phyloP scores from a whole-genome alignment of 345 rosid genomes.

The Salix koriyanagi region DNA sequence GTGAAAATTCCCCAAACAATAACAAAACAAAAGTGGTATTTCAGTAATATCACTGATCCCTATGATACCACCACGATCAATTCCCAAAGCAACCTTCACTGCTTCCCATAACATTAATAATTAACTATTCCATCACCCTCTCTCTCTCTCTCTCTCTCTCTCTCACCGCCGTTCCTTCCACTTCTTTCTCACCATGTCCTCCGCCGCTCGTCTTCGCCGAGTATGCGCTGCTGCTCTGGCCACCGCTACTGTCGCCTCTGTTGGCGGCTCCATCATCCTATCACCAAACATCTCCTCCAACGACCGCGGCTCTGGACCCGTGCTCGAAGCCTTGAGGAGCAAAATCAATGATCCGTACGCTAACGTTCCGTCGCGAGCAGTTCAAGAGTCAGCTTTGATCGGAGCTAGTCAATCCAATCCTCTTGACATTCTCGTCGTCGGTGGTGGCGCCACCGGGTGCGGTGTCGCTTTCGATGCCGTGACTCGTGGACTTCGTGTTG shows the following conservation, averaged over 20 bases:
- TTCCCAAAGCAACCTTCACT: slow-evolving; percentile 26
- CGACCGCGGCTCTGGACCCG: slow-evolving; percentile 44
- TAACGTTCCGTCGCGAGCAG: slow-evolving; percentile 63
- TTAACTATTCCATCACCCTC: background rate
- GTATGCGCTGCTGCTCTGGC: slow-evolving; percentile 17
- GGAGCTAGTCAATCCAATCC: slow-evolving; percentile 54
- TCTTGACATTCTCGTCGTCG: slow-evolving; percentile 80
- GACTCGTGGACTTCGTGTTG: slow-evolving; percentile 87
- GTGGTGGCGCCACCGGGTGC: slow-evolving; percentile 97
- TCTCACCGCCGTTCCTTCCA: slow-evolving; percentile 5
- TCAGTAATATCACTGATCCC: background rate
- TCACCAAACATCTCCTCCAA: slow-evolving; percentile 42
- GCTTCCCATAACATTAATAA: slow-evolving; percentile 8
- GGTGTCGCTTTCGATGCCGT: slow-evolving; percentile 95
- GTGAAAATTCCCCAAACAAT: background rate
- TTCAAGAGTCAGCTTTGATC: slow-evolving; percentile 58
- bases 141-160: slow-evolving; percentile 6
- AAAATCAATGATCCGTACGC: slow-evolving; percentile 48
- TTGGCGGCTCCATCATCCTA: slow-evolving; percentile 30
- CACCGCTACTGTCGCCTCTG: slow-evolving; percentile 36
- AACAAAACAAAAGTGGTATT: background rate
- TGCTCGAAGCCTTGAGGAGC: slow-evolving; percentile 43
- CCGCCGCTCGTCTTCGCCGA: slow-evolving; percentile 57
- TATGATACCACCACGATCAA: slow-evolving; percentile 9
- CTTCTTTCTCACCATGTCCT: slow-evolving; percentile 37